Evolutionary conservation across 2,329 filamentous ascomycete species (phyloP).

Genomic region (Triangularia verruculosa): DNA sequence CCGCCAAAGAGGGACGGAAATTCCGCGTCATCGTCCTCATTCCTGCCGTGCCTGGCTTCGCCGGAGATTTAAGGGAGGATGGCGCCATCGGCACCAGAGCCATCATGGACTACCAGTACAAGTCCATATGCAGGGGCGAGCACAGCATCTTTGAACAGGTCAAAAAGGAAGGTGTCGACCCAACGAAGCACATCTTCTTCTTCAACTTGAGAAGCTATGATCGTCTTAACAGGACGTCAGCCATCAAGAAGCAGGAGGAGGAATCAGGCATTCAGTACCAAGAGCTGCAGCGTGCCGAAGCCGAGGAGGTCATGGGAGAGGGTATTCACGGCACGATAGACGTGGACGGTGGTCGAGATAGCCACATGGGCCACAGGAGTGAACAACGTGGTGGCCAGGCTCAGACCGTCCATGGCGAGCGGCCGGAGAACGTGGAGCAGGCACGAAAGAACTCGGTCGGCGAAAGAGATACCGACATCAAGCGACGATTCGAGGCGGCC

Average conservation of each 20-base stretch:
- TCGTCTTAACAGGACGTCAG: constrained; percentile 78
- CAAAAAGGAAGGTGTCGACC: constrained; percentile 68
- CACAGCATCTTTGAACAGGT: constrained; percentile 87
- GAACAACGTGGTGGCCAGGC: constrained; percentile 32
- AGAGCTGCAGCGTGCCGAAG: constrained; percentile 82
- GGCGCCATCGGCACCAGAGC: constrained; percentile 83
- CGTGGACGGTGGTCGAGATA: constrained; percentile 44
- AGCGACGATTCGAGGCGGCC: constrained; percentile 52
- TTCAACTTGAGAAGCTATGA: constrained; percentile 95
- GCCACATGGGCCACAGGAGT: constrained; percentile 45
- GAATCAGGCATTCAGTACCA: constrained; percentile 80
- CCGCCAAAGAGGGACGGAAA: constrained; percentile 77
- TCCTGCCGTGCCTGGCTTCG: constrained; percentile 89
- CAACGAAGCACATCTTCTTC: constrained; percentile 77
- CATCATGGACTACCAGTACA: constrained; percentile 99
- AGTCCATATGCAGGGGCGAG: constrained; percentile 87
- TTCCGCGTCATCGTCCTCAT: constrained; percentile 90
- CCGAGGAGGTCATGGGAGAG: constrained; percentile 79
- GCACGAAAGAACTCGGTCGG: constrained; percentile 40
- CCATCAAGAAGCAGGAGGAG: constrained; percentile 71
- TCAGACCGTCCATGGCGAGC: constrained; percentile 30
- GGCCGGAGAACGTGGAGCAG: constrained; percentile 34
- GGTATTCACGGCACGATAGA: constrained; percentile 62
- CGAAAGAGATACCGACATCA: constrained; percentile 44
- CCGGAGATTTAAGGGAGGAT: constrained; percentile 80